These are phyloP conservation scores for Comarum palustre DNA, from an alignment of 306 rosid genomes.

Conservation along the genomic window DNA sequence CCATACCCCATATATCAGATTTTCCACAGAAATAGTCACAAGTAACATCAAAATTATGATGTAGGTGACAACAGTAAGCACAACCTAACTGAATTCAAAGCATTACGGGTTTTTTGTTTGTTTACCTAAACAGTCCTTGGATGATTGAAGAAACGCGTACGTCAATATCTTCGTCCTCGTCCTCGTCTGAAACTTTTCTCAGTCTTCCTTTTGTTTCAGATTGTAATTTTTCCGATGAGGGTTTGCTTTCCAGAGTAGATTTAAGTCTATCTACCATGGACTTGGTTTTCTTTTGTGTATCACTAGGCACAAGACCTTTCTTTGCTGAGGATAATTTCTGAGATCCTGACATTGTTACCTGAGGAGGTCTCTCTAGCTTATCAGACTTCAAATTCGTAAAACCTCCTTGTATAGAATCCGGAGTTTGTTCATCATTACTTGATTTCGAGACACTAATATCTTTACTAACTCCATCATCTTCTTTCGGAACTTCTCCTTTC, in stretches of 20 bases:
- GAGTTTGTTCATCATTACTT: background rate
- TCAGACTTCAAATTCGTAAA: background rate
- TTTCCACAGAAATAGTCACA: background rate
- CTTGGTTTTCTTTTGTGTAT: background rate
- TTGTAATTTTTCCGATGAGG: background rate
- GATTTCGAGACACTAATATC: background rate
- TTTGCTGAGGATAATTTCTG: background rate
- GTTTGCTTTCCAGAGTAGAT: background rate
- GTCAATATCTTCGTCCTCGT: background rate
- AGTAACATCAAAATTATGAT: background rate
- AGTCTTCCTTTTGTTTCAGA: background rate
- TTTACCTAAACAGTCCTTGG: background rate
- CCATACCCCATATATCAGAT: background rate
- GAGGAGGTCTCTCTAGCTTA: background rate
- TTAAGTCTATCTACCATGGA: background rate
- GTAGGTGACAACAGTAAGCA: background rate
- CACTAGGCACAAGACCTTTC: background rate
- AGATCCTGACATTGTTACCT: background rate
- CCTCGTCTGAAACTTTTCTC: background rate
- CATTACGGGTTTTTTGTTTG: background rate
- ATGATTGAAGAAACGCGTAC: background rate
- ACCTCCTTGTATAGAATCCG: background rate
- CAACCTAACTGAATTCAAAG: background rate
- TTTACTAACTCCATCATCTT: background rate
- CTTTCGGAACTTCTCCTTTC: background rate